These are phyloP conservation scores for Phytophthora quininea DNA, from an alignment of 352 stramenopile genomes.

Conservation along the genomic window DNA sequence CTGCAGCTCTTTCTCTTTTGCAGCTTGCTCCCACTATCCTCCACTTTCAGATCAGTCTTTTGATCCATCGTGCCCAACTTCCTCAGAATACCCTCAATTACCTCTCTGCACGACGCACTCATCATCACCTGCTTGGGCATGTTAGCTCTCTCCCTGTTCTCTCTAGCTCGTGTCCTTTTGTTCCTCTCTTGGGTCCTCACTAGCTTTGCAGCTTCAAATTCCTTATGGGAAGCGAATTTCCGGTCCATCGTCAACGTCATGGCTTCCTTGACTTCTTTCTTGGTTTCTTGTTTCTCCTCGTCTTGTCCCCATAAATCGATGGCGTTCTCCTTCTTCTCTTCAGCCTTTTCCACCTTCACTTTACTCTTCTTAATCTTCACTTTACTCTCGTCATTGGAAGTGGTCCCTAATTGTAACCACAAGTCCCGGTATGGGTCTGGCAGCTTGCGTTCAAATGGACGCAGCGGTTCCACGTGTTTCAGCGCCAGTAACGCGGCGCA, in stretches of 20 bases:
- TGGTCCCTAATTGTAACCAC: constrained; percentile 74
- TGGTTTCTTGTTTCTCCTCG: constrained; percentile 24
- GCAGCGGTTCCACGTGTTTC: constrained; percentile 91
- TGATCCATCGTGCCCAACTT: constrained; percentile 39
- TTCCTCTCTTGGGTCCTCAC: constrained; percentile 68
- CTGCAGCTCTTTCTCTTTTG: constrained; percentile 20
- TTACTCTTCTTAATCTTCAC: constrained; percentile 6
- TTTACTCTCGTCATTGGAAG: constrained; percentile 1
- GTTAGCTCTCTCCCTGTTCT: constrained; percentile 93
- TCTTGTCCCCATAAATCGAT: constrained; percentile 56
- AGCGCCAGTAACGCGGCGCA: constrained; percentile 94
- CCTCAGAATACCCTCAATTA: constrained; percentile 88
- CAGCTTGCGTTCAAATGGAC: constrained; percentile 95
- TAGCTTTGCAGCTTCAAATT: constrained; percentile 68
- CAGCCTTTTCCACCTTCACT: neutral
- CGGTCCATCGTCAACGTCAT: constrained; percentile 70
- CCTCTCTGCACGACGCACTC: constrained; percentile 79
- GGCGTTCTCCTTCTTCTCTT: constrained; percentile 16
- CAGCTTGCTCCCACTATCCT: constrained; percentile 8
- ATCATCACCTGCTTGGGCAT: constrained; percentile 91
- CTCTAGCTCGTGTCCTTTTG: constrained; percentile 78
- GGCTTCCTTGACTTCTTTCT: constrained; percentile 22
- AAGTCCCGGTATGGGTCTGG: constrained; percentile 95
- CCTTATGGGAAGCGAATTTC: constrained; percentile 77
- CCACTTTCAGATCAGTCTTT: constrained; percentile 2